Evolutionary conservation across 169 alveolate genomes (phyloP).

Genomic region (Eimeria falciformis): DNA sequence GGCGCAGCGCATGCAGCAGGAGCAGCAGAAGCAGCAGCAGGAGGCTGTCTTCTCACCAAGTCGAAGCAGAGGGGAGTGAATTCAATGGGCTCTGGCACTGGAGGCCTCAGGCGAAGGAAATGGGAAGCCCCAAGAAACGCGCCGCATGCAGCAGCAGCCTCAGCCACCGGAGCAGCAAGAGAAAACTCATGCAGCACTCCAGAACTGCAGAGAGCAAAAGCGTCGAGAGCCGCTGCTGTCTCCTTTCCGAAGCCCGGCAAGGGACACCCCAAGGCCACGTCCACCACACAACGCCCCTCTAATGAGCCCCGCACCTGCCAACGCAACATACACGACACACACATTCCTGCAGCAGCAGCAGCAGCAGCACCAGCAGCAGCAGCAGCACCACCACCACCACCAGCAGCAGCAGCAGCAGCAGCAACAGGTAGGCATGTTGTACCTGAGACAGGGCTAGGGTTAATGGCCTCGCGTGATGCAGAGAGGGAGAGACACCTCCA

Average conservation of each 20-base stretch:
- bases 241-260: neutral
- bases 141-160: neutral
- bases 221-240: neutral
- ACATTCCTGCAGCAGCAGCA: conserved; percentile 9
- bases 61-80: conserved; percentile 15
- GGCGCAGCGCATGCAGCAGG: neutral
- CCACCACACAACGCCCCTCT: conserved; percentile 34
- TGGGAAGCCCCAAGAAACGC: neutral
- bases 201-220: conserved; percentile 35
- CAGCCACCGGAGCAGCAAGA: neutral
- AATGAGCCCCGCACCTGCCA: conserved; percentile 44
- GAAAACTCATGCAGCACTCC: conserved; percentile 28
- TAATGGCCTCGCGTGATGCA: neutral
- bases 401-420: conserved; percentile 10
- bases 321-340: too few relatives aligned
- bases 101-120: neutral
- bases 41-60: neutral
- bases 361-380: conserved; percentile 3
- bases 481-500: neutral
- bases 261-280: conserved; percentile 18
- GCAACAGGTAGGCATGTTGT: too few relatives aligned
- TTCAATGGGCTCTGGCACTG: conserved; percentile 16
- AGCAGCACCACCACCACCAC: neutral
- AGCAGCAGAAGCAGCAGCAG: neutral
- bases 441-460: conserved; percentile 53